Base-by-base conservation (phyloP, 805 yeast species). In the Debaryomyces hansenii region DNA sequence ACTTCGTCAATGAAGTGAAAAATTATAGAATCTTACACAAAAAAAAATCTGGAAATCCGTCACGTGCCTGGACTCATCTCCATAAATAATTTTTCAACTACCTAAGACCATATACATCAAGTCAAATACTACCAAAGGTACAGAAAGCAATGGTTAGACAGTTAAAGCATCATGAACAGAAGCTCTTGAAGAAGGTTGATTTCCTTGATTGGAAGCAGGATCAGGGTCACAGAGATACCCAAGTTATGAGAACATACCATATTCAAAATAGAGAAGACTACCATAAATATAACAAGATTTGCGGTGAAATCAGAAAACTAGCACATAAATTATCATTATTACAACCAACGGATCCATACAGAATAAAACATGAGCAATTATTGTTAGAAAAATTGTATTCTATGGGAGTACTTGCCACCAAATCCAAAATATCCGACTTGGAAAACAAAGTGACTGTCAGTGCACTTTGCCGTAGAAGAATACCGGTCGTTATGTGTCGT, bases 171-270 rank as follows among this genome's bases (percentile, higher is more conserved):
- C 99, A 94, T 69, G 99, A 94, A 79, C 86, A 88, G 77, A 91
- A 90, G 70, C 82, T 94, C 59, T 80, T 94, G 59, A 90, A 87
- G 74, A 94, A 94, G 68, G 98, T 94, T 44, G 97, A 94, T 63
- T 90, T 94, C 72, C 87, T 90, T 42, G 95, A 94, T 66, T 94
- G 98, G 97, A 94, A 94, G 66, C 96, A 90, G 59, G 99, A 94
- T 64, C 84, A 86, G 46, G 90, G 92, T 27, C 99, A 94, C 66
- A 76, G 99, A 56, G 99, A 92, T 57, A 84, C 96, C n/a, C 92
- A 88, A 66, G 96, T 94, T 29, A 94, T 94, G 96, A 79, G 95
- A 57, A 85, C 88, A 44, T 94, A 91, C 67, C 97, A 92, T 64
- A 79, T 94, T 39, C 96, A 90, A 63, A 87, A 91, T 64, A 81